Evolutionary conservation across 192 early-diverging fungal species (phyloP), one percentile per base, ranked within the genome.

Genomic region (Coemansia sp.): DNA sequence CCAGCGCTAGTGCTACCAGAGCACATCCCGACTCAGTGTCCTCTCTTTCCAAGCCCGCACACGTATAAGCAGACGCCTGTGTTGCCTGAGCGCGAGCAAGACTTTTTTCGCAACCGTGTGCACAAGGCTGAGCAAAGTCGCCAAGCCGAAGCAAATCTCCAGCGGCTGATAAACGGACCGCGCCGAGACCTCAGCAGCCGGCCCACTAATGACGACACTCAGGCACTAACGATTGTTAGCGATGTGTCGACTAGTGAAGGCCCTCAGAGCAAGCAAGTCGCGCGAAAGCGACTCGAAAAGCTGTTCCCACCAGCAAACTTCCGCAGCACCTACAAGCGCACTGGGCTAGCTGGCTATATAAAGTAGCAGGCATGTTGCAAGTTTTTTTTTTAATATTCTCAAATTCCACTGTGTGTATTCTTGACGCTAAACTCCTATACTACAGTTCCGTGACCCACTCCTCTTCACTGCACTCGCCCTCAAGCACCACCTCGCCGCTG

Each of bases 61-160:
- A 75, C 78, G 36, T 81, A 75, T 37, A 69, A 67, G 57, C 78
- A 69, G 45, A 81, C 78, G 16, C 69, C 78, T 0, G 78, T 81
- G 35, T 71, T 60, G 58, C 78, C 78, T 9, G 63, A 81, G 63
- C 73, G 78, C 36, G 73, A 75, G 66, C 73, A 81, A 34, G 78
- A 81, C 31, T 75, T 81, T 60, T 81, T 81, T 81, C 73, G 73
- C 28, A 81, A 60, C 9, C 78, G 78, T 9, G 66, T 81, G 69
- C 73, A 81, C 69, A 81, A 81, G 33, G 78, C 78, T 14, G 78
- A 81, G 50, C 78, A 81, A 36, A 81, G 78, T 59, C 73, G 78
- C 20, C 78, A 81, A 60, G 78, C 78, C 3, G 78, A 81, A 51
- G 78, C 72, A 45, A 81, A 81, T 50, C 66, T 81, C 24, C 78